Conservation (phyloP, 176 grass and related monocot genomes). For the Chloris gayana region DNA sequence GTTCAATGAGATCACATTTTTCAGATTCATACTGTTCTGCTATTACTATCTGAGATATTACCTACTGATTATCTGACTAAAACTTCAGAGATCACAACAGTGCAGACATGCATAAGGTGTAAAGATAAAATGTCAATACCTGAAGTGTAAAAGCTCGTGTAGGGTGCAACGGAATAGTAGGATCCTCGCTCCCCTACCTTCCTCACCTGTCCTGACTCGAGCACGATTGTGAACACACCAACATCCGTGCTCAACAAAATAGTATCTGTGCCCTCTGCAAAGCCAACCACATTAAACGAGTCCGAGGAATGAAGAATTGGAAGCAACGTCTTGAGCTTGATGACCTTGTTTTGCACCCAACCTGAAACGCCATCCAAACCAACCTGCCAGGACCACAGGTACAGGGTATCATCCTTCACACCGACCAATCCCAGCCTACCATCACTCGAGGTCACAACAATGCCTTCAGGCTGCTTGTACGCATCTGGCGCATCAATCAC, state of each 20-base stretch:
- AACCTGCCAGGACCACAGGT: slow-evolving; percentile 26
- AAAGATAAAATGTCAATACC: slow-evolving; percentile 1
- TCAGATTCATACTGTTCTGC: not conserved
- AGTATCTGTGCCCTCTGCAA: not conserved
- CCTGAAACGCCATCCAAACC: not conserved
- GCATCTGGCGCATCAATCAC: not conserved
- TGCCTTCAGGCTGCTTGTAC: not conserved
- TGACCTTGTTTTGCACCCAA: slow-evolving; percentile 18
- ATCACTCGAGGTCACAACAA: not conserved
- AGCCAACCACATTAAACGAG: slow-evolving; percentile 10
- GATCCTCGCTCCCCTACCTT: slow-evolving; percentile 7
- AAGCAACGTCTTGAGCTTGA: not conserved
- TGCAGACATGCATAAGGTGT: slow-evolving; percentile 16
- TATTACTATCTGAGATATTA: not conserved
- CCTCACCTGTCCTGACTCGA: not conserved
- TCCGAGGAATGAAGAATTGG: not conserved
- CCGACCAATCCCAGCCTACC: not conserved
- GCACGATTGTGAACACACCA: not conserved
- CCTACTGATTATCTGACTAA: not conserved
- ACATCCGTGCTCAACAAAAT: slow-evolving; percentile 14
- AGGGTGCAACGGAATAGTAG: slow-evolving; percentile 1
- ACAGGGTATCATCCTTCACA: not conserved
- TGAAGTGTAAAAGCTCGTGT: slow-evolving; percentile 32
- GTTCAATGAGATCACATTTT: not conserved
- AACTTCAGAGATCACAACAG: not conserved